Conservation (phyloP, 257 asterid species). For the Scutellaria baicalensis region DNA sequence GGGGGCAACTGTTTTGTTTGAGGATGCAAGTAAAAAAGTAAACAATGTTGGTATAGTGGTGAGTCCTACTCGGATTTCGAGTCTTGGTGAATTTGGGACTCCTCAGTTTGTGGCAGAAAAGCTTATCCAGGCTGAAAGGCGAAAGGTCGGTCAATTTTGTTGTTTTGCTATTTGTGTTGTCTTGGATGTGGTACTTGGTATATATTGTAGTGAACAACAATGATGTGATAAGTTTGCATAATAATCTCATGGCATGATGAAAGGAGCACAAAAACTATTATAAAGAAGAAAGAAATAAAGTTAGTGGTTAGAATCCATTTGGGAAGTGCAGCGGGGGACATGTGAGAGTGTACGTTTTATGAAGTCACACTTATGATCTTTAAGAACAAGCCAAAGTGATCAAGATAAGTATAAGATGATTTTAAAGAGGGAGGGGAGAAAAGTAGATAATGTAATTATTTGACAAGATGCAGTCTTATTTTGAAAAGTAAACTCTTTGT, state of each 20-base stretch:
- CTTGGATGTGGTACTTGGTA: neutral
- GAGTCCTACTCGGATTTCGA: conserved; percentile 64
- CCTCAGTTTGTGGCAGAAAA: conserved; percentile 87
- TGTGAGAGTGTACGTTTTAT: too few species aligned
- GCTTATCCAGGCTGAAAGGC: conserved; percentile 81
- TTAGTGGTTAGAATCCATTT: neutral
- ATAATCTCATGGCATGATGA: neutral
- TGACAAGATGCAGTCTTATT: neutral
- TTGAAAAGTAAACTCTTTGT: neutral
- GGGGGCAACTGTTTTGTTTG: conserved; percentile 80
- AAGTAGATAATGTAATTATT: neutral
- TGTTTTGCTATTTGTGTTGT: neutral
- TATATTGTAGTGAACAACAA: neutral
- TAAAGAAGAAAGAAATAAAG: too few species aligned
- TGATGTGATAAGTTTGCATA: neutral
- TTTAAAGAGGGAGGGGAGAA: neutral
- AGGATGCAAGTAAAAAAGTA: conserved; percentile 54
- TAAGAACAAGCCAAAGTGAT: too few species aligned
- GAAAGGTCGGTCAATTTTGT: conserved; percentile 44
- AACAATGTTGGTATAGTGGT: conserved; percentile 86
- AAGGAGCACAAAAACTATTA: neutral
- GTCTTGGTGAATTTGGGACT: conserved; percentile 66
- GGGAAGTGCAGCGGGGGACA: neutral
- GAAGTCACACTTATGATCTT: too few species aligned
- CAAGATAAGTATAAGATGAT: neutral